Conservation (phyloP, 139 green algal species). For the Closterium sp. region DNA sequence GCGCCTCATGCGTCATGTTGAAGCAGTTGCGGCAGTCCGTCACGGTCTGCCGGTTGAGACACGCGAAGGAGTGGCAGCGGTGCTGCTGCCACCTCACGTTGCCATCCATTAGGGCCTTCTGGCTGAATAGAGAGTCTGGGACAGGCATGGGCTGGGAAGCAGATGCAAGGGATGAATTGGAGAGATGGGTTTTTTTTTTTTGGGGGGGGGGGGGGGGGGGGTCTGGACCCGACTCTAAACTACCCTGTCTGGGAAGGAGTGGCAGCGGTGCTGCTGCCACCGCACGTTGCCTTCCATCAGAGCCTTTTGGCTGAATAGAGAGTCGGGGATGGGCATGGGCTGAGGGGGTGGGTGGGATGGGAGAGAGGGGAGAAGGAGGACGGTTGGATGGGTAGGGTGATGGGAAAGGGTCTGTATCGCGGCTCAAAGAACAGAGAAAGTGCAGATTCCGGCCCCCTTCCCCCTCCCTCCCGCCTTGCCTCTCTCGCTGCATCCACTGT, state of each 20-base stretch:
- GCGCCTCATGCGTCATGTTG: constrained; percentile 23
- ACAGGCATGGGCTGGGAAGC: too few relatives aligned
- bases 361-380: too few relatives aligned
- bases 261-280: constrained; percentile 23
- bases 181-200: too few relatives aligned
- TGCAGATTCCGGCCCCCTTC: too few relatives aligned
- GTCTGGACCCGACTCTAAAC: too few relatives aligned
- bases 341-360: neutral
- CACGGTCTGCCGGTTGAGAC: constrained; percentile 2
- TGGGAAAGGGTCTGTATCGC: too few relatives aligned
- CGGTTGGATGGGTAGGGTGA: too few relatives aligned
- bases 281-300: constrained; percentile 21
- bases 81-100: constrained; percentile 25
- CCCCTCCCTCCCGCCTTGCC: too few relatives aligned
- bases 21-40: constrained; percentile 42
- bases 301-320: constrained; percentile 12
- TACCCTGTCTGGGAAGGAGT: too few relatives aligned
- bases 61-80: constrained; percentile 17
- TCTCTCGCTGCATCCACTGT: neutral
- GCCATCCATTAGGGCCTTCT: neutral
- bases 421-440: too few relatives aligned
- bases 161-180: too few relatives aligned
- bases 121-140: neutral
- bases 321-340: constrained; percentile 4
- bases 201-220: too few relatives aligned